Evolutionary conservation across 768 basidiomycete genomes (phyloP), one percentile per base, ranked within the genome.

Genomic region (Tricholoma bakamatsutake): DNA sequence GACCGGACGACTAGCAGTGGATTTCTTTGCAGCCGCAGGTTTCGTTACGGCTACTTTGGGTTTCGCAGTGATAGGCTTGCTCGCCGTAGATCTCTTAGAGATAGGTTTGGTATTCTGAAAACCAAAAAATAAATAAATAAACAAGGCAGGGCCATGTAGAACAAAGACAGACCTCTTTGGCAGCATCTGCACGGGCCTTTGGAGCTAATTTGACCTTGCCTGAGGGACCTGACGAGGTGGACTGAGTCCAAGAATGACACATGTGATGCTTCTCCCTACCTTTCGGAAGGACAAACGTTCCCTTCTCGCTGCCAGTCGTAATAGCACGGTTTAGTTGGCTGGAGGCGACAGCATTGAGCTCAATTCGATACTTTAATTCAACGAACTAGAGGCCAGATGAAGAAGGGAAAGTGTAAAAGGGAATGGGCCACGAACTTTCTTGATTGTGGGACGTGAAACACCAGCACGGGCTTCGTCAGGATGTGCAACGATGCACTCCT

Each of bases 271-370:
- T 28, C 28, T 24, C 51, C 68, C 15, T 50, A 75, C 79, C 79
- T 68, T 80, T 80, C 50, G 79, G 79, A n/a, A 80, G 72, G 37
- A 71, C 62, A 59, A 80, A 79, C 52, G 72, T 73, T 18, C 77
- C 77, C 58, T 75, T 76, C 66, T 78, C 78, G 60, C 69, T 74
- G 37, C 78, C 79, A 21, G 72, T 66, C 5, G 76, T 75, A 71
- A 97, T 93, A 59, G 93, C 93, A 57, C 82, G 84, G 67, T 85
- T 87, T 69, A 97, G 82, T 73, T 91, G 86, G 59, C 78, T 83
- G 61, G 79, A 79, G 67, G 90, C 83, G 10, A 88, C 74, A 59
- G 85, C 80, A 62, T 84, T 86, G 62, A 90, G 79, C 64, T 85
- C 81, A 62, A 96, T 76, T 66, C 84, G 83, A 76, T 93, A 96